Evolutionary conservation across 192 early-diverging fungal genomes (phyloP), one percentile per base, ranked within the genome.

Genomic region (Piromyces finnis): DNA sequence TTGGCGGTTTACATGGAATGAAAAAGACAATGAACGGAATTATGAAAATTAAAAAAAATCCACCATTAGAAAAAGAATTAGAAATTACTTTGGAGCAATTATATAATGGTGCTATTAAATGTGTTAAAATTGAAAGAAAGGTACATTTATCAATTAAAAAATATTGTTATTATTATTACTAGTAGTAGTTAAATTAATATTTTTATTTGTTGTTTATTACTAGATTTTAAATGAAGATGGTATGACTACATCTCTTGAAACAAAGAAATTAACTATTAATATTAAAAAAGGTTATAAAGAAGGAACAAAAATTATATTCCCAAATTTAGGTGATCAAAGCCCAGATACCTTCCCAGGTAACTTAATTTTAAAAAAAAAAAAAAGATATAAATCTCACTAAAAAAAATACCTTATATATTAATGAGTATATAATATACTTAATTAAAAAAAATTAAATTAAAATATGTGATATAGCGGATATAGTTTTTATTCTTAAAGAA

Each of bases 1-100:
- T 90, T 83, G 88, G 88, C 41, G 89, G 89, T 6, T 80, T 90
- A 79, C 81, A 88, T 82, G 89, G 89, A 22, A 87, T 90, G 87
- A 86, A 85, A 79, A 77, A 79, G 13, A 77, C 78, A 28, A 81
- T 84, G 27, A 78, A 79, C 30, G 84, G 80, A 14, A 29, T 78
- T 17, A 35, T 78, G 13, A 79, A 83, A 32, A 77, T 79, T 78
- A 35, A 81, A 81, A 35, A 90, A 68, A 87, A 87, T 51, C 78
- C 83, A 51, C 81, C 87, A 4, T 77, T 90, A 17, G 84, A 86
- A 59, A 79, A 81, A 27, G 82, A 84, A 27, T 79, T 90, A 29
- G 29, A 77, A 17, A 77, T 88, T 26, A 88, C 89, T 18, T 79
- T 90, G 41, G 89, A 90, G 78, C 86, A 90, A 79, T 78, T 90